Percentiles rank a stretch among this genome's conserved stretches.
Evolutionary conservation across 805 yeast species (phyloP).

Genomic region (Deakozyma indianensis): DNA sequence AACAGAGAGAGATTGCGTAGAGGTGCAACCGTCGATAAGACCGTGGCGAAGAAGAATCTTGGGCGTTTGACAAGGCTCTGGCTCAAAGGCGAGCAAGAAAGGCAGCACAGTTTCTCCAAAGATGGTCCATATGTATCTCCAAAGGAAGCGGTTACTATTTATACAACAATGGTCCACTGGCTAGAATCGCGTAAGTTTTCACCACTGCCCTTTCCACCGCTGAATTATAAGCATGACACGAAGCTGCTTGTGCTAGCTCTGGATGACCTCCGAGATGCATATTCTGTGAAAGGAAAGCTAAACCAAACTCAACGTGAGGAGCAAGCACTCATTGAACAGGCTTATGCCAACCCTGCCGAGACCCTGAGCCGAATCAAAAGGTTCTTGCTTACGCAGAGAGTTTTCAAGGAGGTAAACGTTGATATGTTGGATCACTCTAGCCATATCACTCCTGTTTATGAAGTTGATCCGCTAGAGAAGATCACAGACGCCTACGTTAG

Average conservation of each 20-base stretch:
- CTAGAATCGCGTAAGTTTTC: constrained; percentile 67
- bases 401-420: constrained; percentile 74
- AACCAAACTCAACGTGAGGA: constrained; percentile 87
- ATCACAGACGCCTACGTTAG: constrained; percentile 93
- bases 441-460: constrained; percentile 71
- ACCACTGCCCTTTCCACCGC: constrained; percentile 89
- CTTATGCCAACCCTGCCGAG: constrained; percentile 94
- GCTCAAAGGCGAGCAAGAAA: constrained; percentile 82
- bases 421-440: constrained; percentile 89
- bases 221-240: constrained; percentile 84
- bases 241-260: constrained; percentile 78
- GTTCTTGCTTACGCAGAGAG: constrained; percentile 71
- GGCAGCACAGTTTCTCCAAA: constrained; percentile 64
- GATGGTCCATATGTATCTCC: constrained; percentile 83
- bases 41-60: constrained; percentile 83
- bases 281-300: constrained; percentile 58
- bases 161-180: constrained; percentile 85
- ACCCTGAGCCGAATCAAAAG: constrained; percentile 73
- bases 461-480: constrained; percentile 83
- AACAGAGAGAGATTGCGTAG: constrained; percentile 77
- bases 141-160: constrained; percentile 76
- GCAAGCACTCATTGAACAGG: constrained; percentile 83
- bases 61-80: constrained; percentile 87
- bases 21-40: constrained; percentile 90
- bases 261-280: constrained; percentile 74